Evolutionary conservation across 371 early-diverging fungal species (phyloP).

Genomic region (Rhizomucor pusillus): DNA sequence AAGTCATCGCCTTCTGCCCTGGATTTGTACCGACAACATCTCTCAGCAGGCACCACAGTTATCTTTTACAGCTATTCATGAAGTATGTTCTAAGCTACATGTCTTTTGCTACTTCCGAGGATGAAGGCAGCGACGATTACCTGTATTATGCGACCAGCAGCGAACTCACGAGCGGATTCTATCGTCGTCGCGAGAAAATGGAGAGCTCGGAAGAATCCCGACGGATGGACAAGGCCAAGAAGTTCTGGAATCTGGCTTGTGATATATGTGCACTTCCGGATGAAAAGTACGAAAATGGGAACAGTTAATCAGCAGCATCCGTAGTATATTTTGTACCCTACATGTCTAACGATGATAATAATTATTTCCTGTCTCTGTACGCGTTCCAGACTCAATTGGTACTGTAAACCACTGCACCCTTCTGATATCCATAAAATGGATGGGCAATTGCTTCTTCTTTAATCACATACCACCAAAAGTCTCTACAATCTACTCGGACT

Average conservation of each 20-base stretch:
- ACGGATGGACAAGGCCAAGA: conserved; percentile 20
- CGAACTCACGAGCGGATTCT: conserved; percentile 15
- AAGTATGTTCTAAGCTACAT: conserved; percentile 12
- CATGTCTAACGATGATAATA: too few relatives aligned
- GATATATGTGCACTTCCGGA: conserved; percentile 15
- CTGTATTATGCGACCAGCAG: conserved; percentile 26
- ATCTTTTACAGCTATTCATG: conserved; percentile 17
- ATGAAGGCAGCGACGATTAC: conserved; percentile 27
- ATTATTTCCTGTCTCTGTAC: too few relatives aligned
- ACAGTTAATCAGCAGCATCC: too few relatives aligned
- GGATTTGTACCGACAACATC: conserved; percentile 44
- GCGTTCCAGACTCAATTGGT: too few relatives aligned
- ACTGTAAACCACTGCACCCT: too few relatives aligned
- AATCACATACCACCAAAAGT: too few relatives aligned
- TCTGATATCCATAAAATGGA: too few relatives aligned
- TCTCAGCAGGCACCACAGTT: conserved; percentile 25
- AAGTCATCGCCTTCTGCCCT: conserved; percentile 30
- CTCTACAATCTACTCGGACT: too few relatives aligned
- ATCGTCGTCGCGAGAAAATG: conserved; percentile 13
- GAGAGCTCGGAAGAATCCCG: conserved; percentile 25
- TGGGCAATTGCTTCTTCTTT: too few relatives aligned
- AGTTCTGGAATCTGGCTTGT: conserved; percentile 29
- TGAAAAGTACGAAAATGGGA: too few relatives aligned
- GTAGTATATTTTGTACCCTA: too few relatives aligned
- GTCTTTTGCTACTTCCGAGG: conserved; percentile 27